Evolutionary conservation across 2,329 filamentous ascomycete species (phyloP).

Genomic region (Verticillium alfalfae): DNA sequence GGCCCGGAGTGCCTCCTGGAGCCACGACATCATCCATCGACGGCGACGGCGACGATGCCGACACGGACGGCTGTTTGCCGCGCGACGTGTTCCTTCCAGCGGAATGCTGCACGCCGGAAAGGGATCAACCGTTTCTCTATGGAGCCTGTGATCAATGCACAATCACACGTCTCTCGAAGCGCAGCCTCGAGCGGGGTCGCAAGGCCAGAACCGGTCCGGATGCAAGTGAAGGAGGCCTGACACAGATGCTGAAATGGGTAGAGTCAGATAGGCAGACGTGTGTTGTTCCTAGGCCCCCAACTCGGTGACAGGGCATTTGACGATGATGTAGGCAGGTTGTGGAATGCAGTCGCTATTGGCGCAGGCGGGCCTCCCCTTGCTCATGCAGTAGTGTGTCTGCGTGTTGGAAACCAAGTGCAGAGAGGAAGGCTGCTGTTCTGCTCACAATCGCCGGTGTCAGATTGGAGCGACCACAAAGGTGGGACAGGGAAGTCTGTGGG

Average conservation of each 20-base stretch:
- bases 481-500: neutral
- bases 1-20: neutral
- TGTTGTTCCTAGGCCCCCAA: slow-evolving; percentile 2
- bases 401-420: neutral
- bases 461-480: neutral
- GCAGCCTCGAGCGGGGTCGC: neutral
- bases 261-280: neutral
- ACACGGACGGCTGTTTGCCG: neutral
- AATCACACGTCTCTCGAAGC: neutral
- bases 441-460: neutral
- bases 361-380: slow-evolving; percentile 3
- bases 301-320: slow-evolving; percentile 7
- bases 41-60: neutral
- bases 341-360: slow-evolving; percentile 11
- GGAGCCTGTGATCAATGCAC: neutral
- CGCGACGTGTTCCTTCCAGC: neutral
- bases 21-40: neutral
- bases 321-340: slow-evolving; percentile 3
- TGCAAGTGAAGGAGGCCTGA: neutral
- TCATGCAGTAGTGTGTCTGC: slow-evolving; percentile 2
- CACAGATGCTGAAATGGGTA: neutral
- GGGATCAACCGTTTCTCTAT: slow-evolving; percentile 5
- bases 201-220: neutral
- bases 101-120: slow-evolving; percentile 7
- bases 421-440: neutral